Evolutionary conservation across 2,329 filamentous ascomycete genomes (phyloP).

Genomic region (Orbilia brochopaga): DNA sequence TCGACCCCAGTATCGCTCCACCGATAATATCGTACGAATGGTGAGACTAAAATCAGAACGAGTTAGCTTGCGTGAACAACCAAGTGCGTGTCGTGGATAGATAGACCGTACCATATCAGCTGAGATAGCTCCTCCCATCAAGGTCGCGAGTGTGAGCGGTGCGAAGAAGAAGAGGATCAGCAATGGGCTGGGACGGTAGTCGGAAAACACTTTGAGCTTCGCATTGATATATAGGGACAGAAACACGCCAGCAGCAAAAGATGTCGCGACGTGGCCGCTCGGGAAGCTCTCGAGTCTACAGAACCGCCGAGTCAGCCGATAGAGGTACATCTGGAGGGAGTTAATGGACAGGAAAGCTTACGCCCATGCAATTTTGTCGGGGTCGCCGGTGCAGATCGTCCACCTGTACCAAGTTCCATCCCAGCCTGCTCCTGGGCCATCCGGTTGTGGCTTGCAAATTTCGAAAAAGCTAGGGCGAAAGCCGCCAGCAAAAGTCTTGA

Average conservation of each 20-base stretch:
- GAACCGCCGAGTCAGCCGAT: not conserved
- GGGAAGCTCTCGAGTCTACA: slow-evolving; percentile 41
- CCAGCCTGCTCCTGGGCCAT: slow-evolving; percentile 20
- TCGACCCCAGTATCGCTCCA: slow-evolving; percentile 26
- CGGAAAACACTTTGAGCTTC: slow-evolving; percentile 37
- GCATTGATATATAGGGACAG: slow-evolving; percentile 41
- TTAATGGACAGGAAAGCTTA: not conserved
- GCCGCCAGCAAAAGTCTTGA: slow-evolving; percentile 34
- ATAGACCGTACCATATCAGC: slow-evolving; percentile 33
- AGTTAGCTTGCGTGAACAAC: not conserved
- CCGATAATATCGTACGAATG: slow-evolving; percentile 42
- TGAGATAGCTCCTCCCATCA: slow-evolving; percentile 45
- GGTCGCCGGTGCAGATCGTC: slow-evolving; percentile 40
- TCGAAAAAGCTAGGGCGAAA: slow-evolving; percentile 32
- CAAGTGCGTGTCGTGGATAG: not conserved
- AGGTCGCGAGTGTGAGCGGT: slow-evolving; percentile 27
- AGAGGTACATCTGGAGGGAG: not conserved
- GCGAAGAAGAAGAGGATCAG: slow-evolving; percentile 30
- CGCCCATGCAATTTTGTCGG: slow-evolving; percentile 36
- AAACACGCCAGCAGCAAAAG: slow-evolving; percentile 34
- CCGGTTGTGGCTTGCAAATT: slow-evolving; percentile 25
- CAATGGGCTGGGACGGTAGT: slow-evolving; percentile 33
- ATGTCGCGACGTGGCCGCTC: slow-evolving; percentile 44
- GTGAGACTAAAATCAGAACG: slow-evolving; percentile 20
- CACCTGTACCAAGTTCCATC: slow-evolving; percentile 44